phyloP scores from a whole-genome alignment of 129 eudicot genomes.

The Ambrosia trifida region DNA sequence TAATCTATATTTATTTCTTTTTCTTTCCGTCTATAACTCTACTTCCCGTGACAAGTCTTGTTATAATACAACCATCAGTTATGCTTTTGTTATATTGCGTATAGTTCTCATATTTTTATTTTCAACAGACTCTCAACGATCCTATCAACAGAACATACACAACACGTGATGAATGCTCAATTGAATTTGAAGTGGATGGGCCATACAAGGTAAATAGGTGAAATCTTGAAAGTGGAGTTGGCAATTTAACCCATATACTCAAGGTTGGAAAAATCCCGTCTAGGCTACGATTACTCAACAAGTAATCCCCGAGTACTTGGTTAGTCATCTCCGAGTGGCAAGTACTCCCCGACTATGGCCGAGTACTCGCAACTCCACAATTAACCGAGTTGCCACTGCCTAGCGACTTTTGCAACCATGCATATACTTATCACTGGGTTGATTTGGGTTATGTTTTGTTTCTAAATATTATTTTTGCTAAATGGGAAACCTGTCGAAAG shows the following conservation, averaged over 20 bases:
- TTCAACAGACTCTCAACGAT: slow-evolving; percentile 81
- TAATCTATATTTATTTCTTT: slow-evolving; percentile 1
- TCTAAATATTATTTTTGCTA: background rate
- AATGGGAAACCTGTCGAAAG: background rate
- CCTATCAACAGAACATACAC: slow-evolving; percentile 70
- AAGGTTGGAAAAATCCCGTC: no score
- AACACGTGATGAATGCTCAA: slow-evolving; percentile 95
- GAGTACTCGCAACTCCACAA: no score
- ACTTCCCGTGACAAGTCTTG: slow-evolving; percentile 12
- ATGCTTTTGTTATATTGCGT: background rate
- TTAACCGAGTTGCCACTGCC: no score
- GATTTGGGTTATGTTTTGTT: background rate
- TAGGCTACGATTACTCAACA: no score
- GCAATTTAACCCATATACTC: background rate
- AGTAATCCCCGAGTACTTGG: no score
- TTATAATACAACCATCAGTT: background rate
- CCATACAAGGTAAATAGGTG: slow-evolving; percentile 80
- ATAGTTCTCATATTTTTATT: slow-evolving; percentile 9
- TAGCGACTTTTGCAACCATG: no score
- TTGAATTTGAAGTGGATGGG: slow-evolving; percentile 99
- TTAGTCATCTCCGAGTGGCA: no score
- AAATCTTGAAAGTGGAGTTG: background rate
- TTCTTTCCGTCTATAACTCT: background rate
- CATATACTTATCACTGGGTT: background rate
- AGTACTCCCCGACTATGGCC: no score